Conservation (phyloP, 345 rosid species). For the Syzygium aqueum region DNA sequence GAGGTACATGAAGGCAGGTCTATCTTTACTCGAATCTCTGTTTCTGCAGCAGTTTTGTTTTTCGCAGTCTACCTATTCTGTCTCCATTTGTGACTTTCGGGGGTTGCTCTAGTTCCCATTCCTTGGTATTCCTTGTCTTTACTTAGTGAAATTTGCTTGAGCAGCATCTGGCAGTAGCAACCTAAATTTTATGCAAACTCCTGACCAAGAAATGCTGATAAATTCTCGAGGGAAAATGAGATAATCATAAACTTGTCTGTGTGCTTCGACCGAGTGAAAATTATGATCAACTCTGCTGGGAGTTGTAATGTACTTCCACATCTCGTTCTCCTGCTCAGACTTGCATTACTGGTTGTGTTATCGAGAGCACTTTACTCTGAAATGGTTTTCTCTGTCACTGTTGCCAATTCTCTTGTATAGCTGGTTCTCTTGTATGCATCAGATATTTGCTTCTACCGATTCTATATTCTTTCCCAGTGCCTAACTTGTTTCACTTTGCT, state of each 20-base stretch:
- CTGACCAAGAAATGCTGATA: neutral
- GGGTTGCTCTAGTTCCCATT: neutral
- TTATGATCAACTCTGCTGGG: too few species aligned
- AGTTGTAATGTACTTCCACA: neutral
- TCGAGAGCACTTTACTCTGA: neutral
- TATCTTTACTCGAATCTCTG: slow-evolving; percentile 4
- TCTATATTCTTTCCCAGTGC: neutral
- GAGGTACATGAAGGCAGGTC: slow-evolving; percentile 99
- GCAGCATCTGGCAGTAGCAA: neutral
- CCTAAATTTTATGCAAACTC: neutral
- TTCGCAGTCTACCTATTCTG: neutral
- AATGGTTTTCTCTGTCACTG: neutral
- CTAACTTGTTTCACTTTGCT: neutral
- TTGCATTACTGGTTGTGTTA: neutral
- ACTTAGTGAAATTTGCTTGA: neutral
- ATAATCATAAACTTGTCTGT: neutral
- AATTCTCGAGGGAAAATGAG: neutral
- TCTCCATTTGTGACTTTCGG: neutral
- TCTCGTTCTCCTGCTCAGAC: neutral
- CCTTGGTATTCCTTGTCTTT: neutral
- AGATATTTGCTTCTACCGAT: neutral
- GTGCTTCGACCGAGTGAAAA: neutral
- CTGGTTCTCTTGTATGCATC: neutral
- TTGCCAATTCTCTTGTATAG: neutral
- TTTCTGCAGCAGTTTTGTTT: neutral